Conservation (phyloP, 768 basidiomycete genomes). For the Melanogaster broomeanus region DNA sequence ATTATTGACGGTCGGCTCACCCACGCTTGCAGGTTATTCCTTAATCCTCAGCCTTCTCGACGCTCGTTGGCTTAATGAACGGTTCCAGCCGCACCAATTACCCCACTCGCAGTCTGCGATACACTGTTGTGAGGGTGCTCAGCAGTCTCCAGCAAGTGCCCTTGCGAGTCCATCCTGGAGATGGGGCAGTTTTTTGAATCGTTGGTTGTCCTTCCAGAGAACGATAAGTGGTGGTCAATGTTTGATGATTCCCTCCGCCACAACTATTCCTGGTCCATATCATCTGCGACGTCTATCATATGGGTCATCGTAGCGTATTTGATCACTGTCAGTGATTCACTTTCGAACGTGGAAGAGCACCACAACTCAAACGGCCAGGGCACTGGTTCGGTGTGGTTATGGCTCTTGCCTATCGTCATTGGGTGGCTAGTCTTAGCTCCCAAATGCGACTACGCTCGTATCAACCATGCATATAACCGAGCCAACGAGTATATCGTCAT, state of each 20-base stretch:
- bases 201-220: constrained; percentile 42
- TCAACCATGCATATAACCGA: constrained; percentile 19
- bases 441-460: constrained; percentile 36
- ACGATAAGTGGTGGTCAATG: constrained; percentile 44
- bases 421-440: constrained; percentile 45
- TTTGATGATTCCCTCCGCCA: constrained; percentile 37
- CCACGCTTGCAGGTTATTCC: constrained; percentile 47
- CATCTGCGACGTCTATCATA: constrained; percentile 39
- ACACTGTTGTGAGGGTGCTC: constrained; percentile 34
- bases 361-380: constrained; percentile 38
- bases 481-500: constrained; percentile 10
- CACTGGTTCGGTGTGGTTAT: constrained; percentile 44
- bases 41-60: constrained; percentile 45
- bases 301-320: constrained; percentile 48
- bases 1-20: constrained; percentile 46
- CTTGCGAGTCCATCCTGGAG: constrained; percentile 30
- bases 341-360: constrained; percentile 12
- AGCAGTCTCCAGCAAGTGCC: constrained; percentile 45
- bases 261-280: constrained; percentile 41
- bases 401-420: constrained; percentile 43
- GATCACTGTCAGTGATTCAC: constrained; percentile 16
- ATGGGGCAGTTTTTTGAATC: constrained; percentile 37
- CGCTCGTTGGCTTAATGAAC: constrained; percentile 41
- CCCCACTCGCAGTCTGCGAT: constrained; percentile 9
- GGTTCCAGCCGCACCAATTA: constrained; percentile 31